These are phyloP conservation scores for Clohesyomyces aquaticus DNA, from an alignment of 495 filamentous ascomycete species.

Conservation along the genomic window DNA sequence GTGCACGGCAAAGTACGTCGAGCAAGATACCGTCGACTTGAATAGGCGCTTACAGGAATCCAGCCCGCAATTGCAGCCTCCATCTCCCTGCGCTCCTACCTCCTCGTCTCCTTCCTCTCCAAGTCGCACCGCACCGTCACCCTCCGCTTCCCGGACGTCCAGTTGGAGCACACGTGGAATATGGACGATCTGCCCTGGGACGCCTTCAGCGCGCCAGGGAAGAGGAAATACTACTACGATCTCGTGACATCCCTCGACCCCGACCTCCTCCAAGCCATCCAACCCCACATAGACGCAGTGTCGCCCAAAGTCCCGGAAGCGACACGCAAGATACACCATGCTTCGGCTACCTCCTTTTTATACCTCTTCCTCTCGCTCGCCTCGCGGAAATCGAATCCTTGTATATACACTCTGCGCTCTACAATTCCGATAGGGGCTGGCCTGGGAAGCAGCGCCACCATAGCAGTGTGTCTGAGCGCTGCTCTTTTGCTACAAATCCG, in stretches of 20 bases:
- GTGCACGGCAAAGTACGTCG: conserved; percentile 81
- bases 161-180: conserved; percentile 85
- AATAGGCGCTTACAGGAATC: conserved; percentile 5
- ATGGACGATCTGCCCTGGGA: conserved; percentile 88
- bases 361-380: conserved; percentile 92
- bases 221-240: conserved; percentile 93
- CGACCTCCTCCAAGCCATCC: conserved; percentile 74
- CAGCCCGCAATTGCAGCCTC: conserved; percentile 90
- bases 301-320: conserved; percentile 65
- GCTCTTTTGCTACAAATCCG: conserved; percentile 87
- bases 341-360: conserved; percentile 80
- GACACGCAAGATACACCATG: conserved; percentile 75
- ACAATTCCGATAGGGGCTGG: conserved; percentile 93
- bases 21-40: background rate
- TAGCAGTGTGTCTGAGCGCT: conserved; percentile 84
- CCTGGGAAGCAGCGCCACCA: conserved; percentile 88
- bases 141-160: conserved; percentile 84
- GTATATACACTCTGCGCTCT: conserved; percentile 87
- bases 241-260: conserved; percentile 81
- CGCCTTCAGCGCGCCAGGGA: conserved; percentile 72
- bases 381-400: conserved; percentile 72
- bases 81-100: conserved; percentile 91
- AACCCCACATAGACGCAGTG: conserved; percentile 72
- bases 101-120: conserved; percentile 86
- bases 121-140: conserved; percentile 85